These are phyloP conservation scores for Scutellaria barbata DNA, from an alignment of 257 asterid species.

Conservation along the genomic window DNA sequence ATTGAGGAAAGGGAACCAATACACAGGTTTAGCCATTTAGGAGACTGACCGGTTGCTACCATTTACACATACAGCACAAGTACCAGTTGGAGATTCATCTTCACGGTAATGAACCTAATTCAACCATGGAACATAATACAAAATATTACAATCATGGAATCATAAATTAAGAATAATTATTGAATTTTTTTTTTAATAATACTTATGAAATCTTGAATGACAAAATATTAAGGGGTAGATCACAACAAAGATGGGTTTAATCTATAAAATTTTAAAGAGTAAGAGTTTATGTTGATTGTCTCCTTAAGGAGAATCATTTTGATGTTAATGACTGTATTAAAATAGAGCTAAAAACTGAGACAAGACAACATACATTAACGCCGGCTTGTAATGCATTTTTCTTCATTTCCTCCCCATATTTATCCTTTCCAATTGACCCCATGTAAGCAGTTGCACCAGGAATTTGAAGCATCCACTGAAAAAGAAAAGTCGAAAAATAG, in stretches of 20 bases:
- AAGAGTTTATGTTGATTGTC: not conserved
- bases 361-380: conserved; percentile 60
- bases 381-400: conserved; percentile 73
- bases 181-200: not conserved
- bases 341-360: not conserved
- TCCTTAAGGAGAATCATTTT: not conserved
- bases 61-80: conserved; percentile 88
- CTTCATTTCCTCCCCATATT: conserved; percentile 92
- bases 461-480: conserved; percentile 62
- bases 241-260: not conserved
- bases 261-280: not conserved
- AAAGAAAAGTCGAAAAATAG: conserved; percentile 13
- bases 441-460: conserved; percentile 91
- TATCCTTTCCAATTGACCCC: conserved; percentile 72
- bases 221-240: conserved; percentile 6
- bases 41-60: conserved; percentile 86
- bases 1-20: not conserved
- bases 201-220: conserved; percentile 6
- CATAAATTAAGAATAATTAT: no score
- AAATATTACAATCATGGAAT: not conserved
- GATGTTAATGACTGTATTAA: not conserved
- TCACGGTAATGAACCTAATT: conserved; percentile 81
- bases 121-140: conserved; percentile 27
- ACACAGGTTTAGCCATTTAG: no score
- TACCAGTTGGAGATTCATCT: conserved; percentile 91